Conservation (phyloP, 495 filamentous ascomycete species). For the Hypoxylon subgilvum region DNA sequence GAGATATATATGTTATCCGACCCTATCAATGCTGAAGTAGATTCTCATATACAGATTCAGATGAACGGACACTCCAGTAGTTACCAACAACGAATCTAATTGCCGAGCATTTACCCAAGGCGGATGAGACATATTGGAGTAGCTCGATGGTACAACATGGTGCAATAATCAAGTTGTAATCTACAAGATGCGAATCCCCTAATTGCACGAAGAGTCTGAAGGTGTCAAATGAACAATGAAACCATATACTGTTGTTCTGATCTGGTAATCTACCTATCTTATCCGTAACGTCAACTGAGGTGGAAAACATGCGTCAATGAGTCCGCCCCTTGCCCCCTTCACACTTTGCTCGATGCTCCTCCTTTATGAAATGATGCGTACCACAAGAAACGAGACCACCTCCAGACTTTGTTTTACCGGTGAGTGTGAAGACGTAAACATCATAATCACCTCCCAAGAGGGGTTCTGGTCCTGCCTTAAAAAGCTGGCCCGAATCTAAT, state of each 20-base stretch:
- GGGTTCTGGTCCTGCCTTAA: conserved; percentile 31
- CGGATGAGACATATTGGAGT: too few relatives aligned
- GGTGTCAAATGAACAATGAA: neutral
- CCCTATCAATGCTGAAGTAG: too few relatives aligned
- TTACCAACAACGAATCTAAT: too few relatives aligned
- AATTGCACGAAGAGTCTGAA: too few relatives aligned
- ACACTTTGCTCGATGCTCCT: conserved; percentile 37
- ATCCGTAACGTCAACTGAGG: conserved; percentile 17
- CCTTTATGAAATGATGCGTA: conserved; percentile 39
- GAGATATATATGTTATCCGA: too few relatives aligned
- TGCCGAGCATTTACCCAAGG: too few relatives aligned
- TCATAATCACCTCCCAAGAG: conserved; percentile 41
- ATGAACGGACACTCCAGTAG: too few relatives aligned
- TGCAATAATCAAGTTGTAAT: too few relatives aligned
- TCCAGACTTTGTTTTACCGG: conserved; percentile 29
- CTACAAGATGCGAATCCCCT: too few relatives aligned
- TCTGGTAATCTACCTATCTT: conserved; percentile 35
- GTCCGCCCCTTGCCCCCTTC: conserved; percentile 25
- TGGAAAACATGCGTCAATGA: conserved; percentile 31
- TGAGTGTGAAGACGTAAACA: conserved; percentile 39
- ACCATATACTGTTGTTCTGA: conserved; percentile 37
- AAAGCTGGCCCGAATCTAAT: conserved; percentile 42
- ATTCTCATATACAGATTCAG: too few relatives aligned
- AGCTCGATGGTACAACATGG: too few relatives aligned
- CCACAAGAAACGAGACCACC: conserved; percentile 36